Conservation (phyloP, 2,329 filamentous ascomycete species). For the Cladosporium sp. region DNA sequence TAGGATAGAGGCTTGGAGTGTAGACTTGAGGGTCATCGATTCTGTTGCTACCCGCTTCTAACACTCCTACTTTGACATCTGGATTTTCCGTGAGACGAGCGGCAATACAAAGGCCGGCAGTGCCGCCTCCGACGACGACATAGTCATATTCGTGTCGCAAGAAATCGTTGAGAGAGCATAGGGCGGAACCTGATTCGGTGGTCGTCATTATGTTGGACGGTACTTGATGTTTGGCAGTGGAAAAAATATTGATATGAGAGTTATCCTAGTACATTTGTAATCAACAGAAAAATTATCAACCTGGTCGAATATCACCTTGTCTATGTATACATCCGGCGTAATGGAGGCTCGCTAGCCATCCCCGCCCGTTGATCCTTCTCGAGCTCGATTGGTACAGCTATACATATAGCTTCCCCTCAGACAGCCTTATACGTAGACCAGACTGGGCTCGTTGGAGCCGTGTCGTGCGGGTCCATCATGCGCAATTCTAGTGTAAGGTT, state of each 20-base stretch:
- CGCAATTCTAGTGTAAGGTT: background rate
- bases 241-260: too few relatives aligned
- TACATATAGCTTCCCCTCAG: slow-evolving; percentile 17
- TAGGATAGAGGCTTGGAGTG: slow-evolving; percentile 38
- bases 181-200: slow-evolving; percentile 25
- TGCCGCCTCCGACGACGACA: slow-evolving; percentile 38
- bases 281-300: too few relatives aligned
- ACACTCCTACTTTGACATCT: slow-evolving; percentile 36
- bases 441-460: background rate
- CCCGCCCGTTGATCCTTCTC: slow-evolving; percentile 7
- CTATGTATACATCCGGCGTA: slow-evolving; percentile 1
- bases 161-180: slow-evolving; percentile 35
- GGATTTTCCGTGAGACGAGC: slow-evolving; percentile 36
- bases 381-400: slow-evolving; percentile 9
- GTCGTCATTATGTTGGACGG: background rate
- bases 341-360: background rate
- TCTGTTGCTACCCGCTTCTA: slow-evolving; percentile 37
- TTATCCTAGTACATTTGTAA: too few relatives aligned
- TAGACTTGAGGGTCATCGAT: slow-evolving; percentile 36
- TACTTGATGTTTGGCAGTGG: too few relatives aligned
- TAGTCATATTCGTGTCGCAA: slow-evolving; percentile 33
- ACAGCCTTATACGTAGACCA: background rate
- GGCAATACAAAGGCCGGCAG: slow-evolving; percentile 37
- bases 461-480: background rate
- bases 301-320: background rate